phyloP scores from a whole-genome alignment of 345 rosid genomes.

The Chamaenerion angustifolium region DNA sequence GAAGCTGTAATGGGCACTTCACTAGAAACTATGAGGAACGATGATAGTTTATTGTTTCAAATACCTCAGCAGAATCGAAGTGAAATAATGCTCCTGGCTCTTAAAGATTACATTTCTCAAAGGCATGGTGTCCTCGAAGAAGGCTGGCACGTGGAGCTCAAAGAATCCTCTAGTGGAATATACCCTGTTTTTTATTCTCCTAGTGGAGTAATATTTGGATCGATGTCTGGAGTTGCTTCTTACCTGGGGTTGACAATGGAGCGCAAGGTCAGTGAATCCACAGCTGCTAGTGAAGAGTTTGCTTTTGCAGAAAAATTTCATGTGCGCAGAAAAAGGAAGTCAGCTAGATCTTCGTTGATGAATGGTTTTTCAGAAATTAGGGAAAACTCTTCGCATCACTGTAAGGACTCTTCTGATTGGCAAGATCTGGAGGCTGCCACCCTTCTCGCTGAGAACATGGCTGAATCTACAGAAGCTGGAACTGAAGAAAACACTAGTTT shows the following conservation, averaged over 20 bases:
- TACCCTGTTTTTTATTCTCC: slow-evolving; percentile 66
- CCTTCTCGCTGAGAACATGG: slow-evolving; percentile 15
- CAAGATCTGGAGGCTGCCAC: slow-evolving; percentile 20
- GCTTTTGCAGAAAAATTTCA: slow-evolving; percentile 37
- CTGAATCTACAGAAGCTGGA: slow-evolving; percentile 27
- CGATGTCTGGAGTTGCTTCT: slow-evolving; percentile 69
- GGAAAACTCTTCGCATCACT: slow-evolving; percentile 23
- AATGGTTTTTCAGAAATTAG: slow-evolving; percentile 49
- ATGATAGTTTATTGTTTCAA: slow-evolving; percentile 29
- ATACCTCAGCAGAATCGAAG: slow-evolving; percentile 44
- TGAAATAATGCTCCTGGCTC: slow-evolving; percentile 29
- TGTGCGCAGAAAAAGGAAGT: slow-evolving; percentile 49
- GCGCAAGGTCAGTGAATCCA: slow-evolving; percentile 29
- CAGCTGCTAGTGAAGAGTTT: slow-evolving; percentile 33
- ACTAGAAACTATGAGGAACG: slow-evolving; percentile 28
- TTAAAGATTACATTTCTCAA: slow-evolving; percentile 64
- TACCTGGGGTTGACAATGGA: slow-evolving; percentile 60
- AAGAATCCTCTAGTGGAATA: slow-evolving; percentile 33
- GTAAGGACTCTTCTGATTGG: slow-evolving; percentile 27
- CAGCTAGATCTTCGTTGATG: slow-evolving; percentile 21
- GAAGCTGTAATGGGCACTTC: slow-evolving; percentile 39
- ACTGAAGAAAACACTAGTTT: slow-evolving; percentile 17
- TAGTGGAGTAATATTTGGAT: slow-evolving; percentile 64
- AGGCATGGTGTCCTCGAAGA: slow-evolving; percentile 73
- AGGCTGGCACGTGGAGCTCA: slow-evolving; percentile 76